Conservation (phyloP, 2,329 filamentous ascomycete species). For the Podosphaera xanthii region DNA sequence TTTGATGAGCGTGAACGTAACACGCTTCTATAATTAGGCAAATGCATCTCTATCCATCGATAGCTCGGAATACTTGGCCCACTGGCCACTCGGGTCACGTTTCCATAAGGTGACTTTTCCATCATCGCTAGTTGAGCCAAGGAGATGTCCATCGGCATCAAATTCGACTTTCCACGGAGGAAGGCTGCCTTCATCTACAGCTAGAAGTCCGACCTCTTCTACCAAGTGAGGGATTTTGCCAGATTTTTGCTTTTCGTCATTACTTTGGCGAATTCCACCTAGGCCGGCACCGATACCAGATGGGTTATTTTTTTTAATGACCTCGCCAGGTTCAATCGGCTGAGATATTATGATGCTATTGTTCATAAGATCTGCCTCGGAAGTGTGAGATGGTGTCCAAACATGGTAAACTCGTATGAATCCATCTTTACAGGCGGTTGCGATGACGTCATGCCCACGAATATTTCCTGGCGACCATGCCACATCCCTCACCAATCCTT, state of each 20-base stretch:
- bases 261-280: conserved; percentile 21
- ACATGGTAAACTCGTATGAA: conserved; percentile 73
- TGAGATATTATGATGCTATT: conserved; percentile 21
- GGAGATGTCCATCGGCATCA: conserved; percentile 44
- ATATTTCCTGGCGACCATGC: conserved; percentile 87
- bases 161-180: conserved; percentile 60
- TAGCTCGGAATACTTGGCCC: conserved; percentile 15
- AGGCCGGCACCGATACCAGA: conserved; percentile 31
- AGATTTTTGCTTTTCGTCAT: conserved; percentile 35
- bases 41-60: conserved; percentile 9
- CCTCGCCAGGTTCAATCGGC: conserved; percentile 9
- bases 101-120: conserved; percentile 40
- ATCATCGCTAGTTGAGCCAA: conserved; percentile 58
- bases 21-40: not conserved
- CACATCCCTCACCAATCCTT: conserved; percentile 61
- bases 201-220: conserved; percentile 41
- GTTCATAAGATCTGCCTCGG: conserved; percentile 7
- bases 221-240: conserved; percentile 31
- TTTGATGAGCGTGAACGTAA: too few species aligned
- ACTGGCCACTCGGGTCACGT: conserved; percentile 19
- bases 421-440: conserved; percentile 83
- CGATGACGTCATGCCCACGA: conserved; percentile 71
- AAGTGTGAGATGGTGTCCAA: conserved; percentile 26
- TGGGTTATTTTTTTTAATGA: conserved; percentile 15
- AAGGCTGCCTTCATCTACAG: conserved; percentile 32